These are phyloP conservation scores for Bryum argenteum DNA, from an alignment of 225 moss, liverwort and hornwort genomes.

Conservation along the genomic window DNA sequence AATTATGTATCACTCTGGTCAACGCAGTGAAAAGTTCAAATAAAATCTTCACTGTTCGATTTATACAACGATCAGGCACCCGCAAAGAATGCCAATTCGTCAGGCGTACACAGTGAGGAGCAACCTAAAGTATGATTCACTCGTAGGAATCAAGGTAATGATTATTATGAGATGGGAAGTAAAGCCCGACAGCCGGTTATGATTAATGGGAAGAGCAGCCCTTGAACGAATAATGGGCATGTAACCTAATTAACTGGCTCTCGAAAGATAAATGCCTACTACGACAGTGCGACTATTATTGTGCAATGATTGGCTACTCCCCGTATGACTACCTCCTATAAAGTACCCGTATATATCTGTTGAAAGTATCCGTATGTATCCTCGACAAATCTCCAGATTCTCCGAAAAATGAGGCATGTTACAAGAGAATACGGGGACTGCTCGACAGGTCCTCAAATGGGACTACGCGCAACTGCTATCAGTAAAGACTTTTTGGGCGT, in stretches of 20 bases:
- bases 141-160: not conserved
- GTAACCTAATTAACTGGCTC: not conserved
- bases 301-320: conserved; percentile 10
- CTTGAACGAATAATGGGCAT: not conserved
- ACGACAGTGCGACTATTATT: not conserved
- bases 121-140: not conserved
- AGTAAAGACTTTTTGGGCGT: conserved; percentile 6
- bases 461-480: conserved; percentile 13
- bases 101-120: not conserved
- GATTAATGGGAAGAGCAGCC: not conserved
- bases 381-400: conserved; percentile 14
- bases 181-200: not conserved
- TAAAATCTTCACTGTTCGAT: not conserved
- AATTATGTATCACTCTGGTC: not conserved
- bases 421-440: conserved; percentile 22
- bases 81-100: not conserved
- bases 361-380: conserved; percentile 9
- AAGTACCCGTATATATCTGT: conserved; percentile 12
- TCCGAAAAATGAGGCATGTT: conserved; percentile 26
- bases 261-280: not conserved
- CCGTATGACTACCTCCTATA: conserved; percentile 12
- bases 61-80: conserved; percentile 4
- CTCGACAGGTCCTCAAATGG: conserved; percentile 13
- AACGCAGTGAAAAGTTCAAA: not conserved
- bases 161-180: not conserved